Conservation (phyloP, 768 basidiomycete species). For the Paxillus ammoniavirescens region DNA sequence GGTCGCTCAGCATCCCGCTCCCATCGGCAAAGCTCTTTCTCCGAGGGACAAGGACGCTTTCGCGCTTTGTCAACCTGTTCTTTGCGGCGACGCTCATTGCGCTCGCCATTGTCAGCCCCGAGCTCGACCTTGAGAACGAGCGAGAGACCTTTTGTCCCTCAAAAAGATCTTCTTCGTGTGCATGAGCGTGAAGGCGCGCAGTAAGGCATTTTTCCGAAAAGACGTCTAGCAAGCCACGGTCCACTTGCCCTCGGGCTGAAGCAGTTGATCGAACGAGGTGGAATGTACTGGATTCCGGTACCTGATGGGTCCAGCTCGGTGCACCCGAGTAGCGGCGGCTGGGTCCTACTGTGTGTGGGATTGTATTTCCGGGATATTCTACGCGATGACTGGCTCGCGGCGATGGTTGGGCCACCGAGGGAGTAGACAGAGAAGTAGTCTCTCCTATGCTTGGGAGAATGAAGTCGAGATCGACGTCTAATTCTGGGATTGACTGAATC, state of each 20-base stretch:
- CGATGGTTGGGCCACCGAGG: not conserved
- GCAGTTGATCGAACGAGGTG: slow-evolving; percentile 68
- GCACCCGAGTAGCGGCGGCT: slow-evolving; percentile 63
- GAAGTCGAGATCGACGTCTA: slow-evolving; percentile 23
- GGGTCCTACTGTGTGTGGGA: slow-evolving; percentile 21
- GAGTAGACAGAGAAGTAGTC: not conserved
- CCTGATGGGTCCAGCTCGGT: slow-evolving; percentile 61
- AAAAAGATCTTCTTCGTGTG: slow-evolving; percentile 64
- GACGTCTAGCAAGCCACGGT: slow-evolving; percentile 77
- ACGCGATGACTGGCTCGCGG: slow-evolving; percentile 20
- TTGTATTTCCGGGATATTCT: slow-evolving; percentile 7
- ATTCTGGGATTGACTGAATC: slow-evolving; percentile 57
- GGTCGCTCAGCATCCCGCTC: slow-evolving; percentile 13
- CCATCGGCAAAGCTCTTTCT: slow-evolving; percentile 47
- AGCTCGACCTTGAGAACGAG: slow-evolving; percentile 53
- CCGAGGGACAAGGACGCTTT: slow-evolving; percentile 67
- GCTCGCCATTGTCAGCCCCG: slow-evolving; percentile 58
- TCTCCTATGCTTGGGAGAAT: slow-evolving; percentile 7
- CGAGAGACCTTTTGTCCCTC: slow-evolving; percentile 46
- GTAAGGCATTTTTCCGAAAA: slow-evolving; percentile 71
- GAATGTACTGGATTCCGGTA: slow-evolving; percentile 51
- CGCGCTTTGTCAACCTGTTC: slow-evolving; percentile 59
- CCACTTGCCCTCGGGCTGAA: slow-evolving; percentile 65
- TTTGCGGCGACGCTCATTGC: slow-evolving; percentile 54
- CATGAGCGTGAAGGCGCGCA: slow-evolving; percentile 63